These are phyloP conservation scores for Neurospora pannonica DNA, from an alignment of 495 filamentous ascomycete species.

Conservation along the genomic window DNA sequence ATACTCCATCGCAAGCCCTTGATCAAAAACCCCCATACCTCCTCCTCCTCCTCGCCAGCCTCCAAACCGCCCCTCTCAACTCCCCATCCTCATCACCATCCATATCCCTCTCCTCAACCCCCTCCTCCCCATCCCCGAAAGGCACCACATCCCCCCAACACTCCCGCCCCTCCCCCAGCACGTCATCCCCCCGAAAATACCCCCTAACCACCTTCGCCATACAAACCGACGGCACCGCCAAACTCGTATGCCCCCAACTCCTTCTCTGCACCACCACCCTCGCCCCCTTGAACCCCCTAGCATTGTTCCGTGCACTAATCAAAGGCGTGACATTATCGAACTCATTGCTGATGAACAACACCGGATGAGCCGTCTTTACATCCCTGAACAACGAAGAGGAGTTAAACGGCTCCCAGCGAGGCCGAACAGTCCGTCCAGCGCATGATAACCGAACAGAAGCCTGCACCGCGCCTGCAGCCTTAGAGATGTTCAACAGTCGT, in stretches of 20 bases:
- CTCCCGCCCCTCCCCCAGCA: slow-evolving; percentile 21
- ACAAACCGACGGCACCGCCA: slow-evolving; percentile 25
- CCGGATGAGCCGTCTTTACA: slow-evolving; percentile 34
- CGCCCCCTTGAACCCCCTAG: slow-evolving; percentile 39
- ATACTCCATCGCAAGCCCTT: neutral
- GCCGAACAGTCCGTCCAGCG: slow-evolving; percentile 45
- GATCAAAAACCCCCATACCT: neutral
- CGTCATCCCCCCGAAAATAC: slow-evolving; percentile 26
- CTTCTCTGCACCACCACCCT: slow-evolving; percentile 44
- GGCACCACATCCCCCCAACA: slow-evolving; percentile 23
- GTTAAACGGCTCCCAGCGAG: slow-evolving; percentile 45
- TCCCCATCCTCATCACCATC: neutral
- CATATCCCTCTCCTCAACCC: neutral
- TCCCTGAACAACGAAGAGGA: neutral
- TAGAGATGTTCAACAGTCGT: slow-evolving; percentile 37
- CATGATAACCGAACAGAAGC: slow-evolving; percentile 46
- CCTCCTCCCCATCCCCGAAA: slow-evolving; percentile 6
- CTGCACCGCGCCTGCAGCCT: slow-evolving; percentile 48
- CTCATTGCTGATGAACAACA: slow-evolving; percentile 46
- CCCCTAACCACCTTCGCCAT: slow-evolving; percentile 22
- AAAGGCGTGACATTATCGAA: slow-evolving; percentile 50
- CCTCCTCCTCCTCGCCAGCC: neutral
- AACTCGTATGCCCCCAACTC: slow-evolving; percentile 36
- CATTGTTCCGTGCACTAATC: slow-evolving; percentile 40
- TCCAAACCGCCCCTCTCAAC: slow-evolving; percentile 1